These are phyloP conservation scores for Russula brevipes DNA, from an alignment of 768 basidiomycete species.

Conservation along the genomic window DNA sequence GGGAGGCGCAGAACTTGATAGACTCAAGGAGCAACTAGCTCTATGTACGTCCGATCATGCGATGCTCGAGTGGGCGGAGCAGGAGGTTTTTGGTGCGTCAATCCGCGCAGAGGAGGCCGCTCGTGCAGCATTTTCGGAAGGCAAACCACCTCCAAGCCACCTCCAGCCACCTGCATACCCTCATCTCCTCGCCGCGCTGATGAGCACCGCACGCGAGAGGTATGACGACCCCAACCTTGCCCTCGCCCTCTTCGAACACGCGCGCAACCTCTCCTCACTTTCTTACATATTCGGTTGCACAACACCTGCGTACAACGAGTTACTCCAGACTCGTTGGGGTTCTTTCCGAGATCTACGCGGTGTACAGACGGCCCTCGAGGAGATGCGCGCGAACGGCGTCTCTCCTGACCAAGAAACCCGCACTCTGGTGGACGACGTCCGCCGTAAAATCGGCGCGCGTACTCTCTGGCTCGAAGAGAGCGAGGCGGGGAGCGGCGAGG, in stretches of 20 bases:
- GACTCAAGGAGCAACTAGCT: slow-evolving; percentile 69
- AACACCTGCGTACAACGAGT: slow-evolving; percentile 81
- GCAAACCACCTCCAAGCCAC: slow-evolving; percentile 22
- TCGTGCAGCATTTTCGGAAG: slow-evolving; percentile 34
- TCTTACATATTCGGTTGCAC: slow-evolving; percentile 91
- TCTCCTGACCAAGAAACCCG: slow-evolving; percentile 54
- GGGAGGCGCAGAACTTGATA: slow-evolving; percentile 47
- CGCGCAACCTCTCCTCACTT: slow-evolving; percentile 63
- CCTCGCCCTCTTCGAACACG: slow-evolving; percentile 76
- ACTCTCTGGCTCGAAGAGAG: slow-evolving; percentile 49
- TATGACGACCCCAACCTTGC: slow-evolving; percentile 78
- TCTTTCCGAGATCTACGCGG: slow-evolving; percentile 78
- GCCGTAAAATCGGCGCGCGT: slow-evolving; percentile 55
- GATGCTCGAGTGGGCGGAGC: slow-evolving; percentile 67
- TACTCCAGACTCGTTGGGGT: slow-evolving; percentile 80
- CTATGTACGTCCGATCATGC: slow-evolving; percentile 61
- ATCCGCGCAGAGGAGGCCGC: slow-evolving; percentile 46
- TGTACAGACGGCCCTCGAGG: slow-evolving; percentile 64
- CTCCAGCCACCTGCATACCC: slow-evolving; percentile 66
- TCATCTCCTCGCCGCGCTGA: slow-evolving; percentile 67
- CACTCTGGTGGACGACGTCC: slow-evolving; percentile 54
- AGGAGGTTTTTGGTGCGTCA: slow-evolving; percentile 62
- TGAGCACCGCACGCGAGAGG: slow-evolving; percentile 71
- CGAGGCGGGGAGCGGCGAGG: slow-evolving; percentile 44
- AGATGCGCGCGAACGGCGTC: slow-evolving; percentile 81